Percentiles rank a stretch among this genome's conserved stretches.
Conservation (phyloP, 1,284 basidiomycete genomes). For the Naganishia liquefaciens region DNA sequence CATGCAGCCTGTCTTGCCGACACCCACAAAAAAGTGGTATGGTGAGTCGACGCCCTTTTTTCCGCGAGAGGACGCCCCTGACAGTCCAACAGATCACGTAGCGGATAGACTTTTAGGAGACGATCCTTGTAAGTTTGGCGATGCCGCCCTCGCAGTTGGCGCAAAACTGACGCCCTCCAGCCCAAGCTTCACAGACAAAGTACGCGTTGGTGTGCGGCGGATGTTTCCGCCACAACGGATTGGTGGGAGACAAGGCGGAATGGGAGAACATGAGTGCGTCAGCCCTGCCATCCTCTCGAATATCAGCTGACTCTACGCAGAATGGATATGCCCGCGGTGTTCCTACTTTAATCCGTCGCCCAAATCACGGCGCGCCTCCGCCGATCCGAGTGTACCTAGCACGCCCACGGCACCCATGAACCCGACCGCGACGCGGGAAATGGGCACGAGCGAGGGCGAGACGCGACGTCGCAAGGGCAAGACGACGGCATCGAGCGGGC, state of each 20-base stretch:
- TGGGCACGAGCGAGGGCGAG: slow-evolving; percentile 20
- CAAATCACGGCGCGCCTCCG: slow-evolving; percentile 10
- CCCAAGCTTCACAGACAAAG: slow-evolving; percentile 57
- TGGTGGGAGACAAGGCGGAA: slow-evolving; percentile 74
- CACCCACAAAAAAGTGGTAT: slow-evolving; percentile 78
- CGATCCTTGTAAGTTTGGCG: slow-evolving; percentile 63
- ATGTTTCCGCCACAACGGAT: slow-evolving; percentile 91
- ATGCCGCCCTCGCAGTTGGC: slow-evolving; percentile 38
- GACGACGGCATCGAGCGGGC: slow-evolving; percentile 22
- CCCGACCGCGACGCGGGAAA: slow-evolving; percentile 35
- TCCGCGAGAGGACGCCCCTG: background rate
- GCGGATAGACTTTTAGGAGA: slow-evolving; percentile 84
- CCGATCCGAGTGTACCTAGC: slow-evolving; percentile 27
- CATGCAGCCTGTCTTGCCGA: slow-evolving; percentile 55
- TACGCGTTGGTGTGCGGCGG: slow-evolving; percentile 93
- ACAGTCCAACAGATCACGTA: slow-evolving; percentile 62
- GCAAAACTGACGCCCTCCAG: slow-evolving; percentile 41
- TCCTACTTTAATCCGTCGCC: slow-evolving; percentile 16
- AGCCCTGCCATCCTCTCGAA: too few species aligned
- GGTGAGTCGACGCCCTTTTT: slow-evolving; percentile 20
- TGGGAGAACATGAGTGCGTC: slow-evolving; percentile 87
- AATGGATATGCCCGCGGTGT: slow-evolving; percentile 21
- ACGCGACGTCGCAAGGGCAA: slow-evolving; percentile 35
- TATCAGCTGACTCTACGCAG: background rate
- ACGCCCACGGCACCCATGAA: slow-evolving; percentile 32